Evolutionary conservation across 805 yeast genomes (phyloP), one percentile per base, ranked within the genome.

Genomic region (Maudiozyma saulgeensis): DNA sequence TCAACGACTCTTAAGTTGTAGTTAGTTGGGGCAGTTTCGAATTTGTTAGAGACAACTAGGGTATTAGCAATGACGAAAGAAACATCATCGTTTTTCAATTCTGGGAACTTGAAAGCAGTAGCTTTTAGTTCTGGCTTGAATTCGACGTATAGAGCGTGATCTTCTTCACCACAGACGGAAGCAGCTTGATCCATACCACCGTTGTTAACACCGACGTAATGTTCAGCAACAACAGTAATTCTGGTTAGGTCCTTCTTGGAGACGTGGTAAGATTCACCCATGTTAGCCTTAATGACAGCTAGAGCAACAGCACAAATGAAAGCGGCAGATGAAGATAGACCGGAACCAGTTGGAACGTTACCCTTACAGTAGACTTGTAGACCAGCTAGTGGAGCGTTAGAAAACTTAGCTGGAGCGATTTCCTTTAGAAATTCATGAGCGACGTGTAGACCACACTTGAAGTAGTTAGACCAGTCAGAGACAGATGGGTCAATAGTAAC

Each of bases 131-230:
- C 62, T 2, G 90, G 89, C 52, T 74, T 72, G 67, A 82, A 83
- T 54, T 76, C 77, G 18, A 83, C 78, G 54, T 75, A 73, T 48
- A 82, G 64, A 1, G 82, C 83, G 53, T 82, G 78, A 51, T 71
- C 73, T 41, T 64, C 67, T 57, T 75, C 79, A 19, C 89, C 88
- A 54, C 76, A 81, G 23, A 84, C 73, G 0, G 84, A 78, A 3
- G 88, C 89, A 45, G 83, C 75, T 66, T 83, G 89, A 61, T 83
- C 89, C 84, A 83, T 78, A 39, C 89, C 88, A n/a, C 89, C 90
- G 35, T 82, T 79, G 61, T 80, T 82, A 47, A 83, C 84, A 35
- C 89, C 89, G 37, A 83, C 79, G 48, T 78, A 78, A 64, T 82
- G 86, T 60, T 83, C 89, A 39, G 82, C 78, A 5, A 76, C 78